phyloP scores from a whole-genome alignment of 2,329 filamentous ascomycete species.

The Acrocalymma vagum region DNA sequence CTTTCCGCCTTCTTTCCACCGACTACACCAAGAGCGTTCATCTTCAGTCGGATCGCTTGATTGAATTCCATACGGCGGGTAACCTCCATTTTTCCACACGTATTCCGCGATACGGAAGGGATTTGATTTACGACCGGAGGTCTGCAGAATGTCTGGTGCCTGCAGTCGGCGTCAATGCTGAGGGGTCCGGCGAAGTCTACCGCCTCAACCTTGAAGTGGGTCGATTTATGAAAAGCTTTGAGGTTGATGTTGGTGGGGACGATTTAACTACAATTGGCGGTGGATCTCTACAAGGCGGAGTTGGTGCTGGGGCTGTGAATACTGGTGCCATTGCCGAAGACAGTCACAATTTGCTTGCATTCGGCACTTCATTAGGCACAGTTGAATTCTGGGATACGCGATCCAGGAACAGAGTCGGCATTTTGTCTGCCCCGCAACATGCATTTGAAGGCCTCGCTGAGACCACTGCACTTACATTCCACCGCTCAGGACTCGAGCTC shows the following conservation, averaged over 20 bases:
- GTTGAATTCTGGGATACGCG: slow-evolving; percentile 97
- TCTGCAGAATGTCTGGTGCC: slow-evolving; percentile 88
- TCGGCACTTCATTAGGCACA: slow-evolving; percentile 93
- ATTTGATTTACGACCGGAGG: slow-evolving; percentile 82
- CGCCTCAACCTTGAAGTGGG: slow-evolving; percentile 90
- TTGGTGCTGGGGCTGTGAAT: slow-evolving; percentile 86
- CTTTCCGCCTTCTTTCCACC: slow-evolving; percentile 84
- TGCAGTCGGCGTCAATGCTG: slow-evolving; percentile 83
- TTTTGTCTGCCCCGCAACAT: slow-evolving; percentile 67
- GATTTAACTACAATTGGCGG: slow-evolving; percentile 72
- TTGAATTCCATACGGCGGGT: slow-evolving; percentile 91
- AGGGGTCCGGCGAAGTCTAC: slow-evolving; percentile 91
- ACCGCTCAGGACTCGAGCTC: slow-evolving; percentile 81
- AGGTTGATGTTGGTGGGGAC: slow-evolving; percentile 88
- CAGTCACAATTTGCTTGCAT: slow-evolving; percentile 89
- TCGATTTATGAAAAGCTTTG: slow-evolving; percentile 92
- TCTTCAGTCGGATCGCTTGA: slow-evolving; percentile 86
- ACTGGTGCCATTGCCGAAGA: slow-evolving; percentile 85
- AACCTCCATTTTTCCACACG: slow-evolving; percentile 90
- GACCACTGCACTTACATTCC: slow-evolving; percentile 88
- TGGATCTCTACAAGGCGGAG: slow-evolving; percentile 83
- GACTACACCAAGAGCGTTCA: slow-evolving; percentile 97
- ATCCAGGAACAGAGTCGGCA: slow-evolving; percentile 80
- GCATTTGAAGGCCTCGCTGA: slow-evolving; percentile 59
- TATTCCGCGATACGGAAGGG: slow-evolving; percentile 90